These are phyloP conservation scores for Penicillium digitatum DNA, from an alignment of 2,329 filamentous ascomycete species.

Conservation along the genomic window DNA sequence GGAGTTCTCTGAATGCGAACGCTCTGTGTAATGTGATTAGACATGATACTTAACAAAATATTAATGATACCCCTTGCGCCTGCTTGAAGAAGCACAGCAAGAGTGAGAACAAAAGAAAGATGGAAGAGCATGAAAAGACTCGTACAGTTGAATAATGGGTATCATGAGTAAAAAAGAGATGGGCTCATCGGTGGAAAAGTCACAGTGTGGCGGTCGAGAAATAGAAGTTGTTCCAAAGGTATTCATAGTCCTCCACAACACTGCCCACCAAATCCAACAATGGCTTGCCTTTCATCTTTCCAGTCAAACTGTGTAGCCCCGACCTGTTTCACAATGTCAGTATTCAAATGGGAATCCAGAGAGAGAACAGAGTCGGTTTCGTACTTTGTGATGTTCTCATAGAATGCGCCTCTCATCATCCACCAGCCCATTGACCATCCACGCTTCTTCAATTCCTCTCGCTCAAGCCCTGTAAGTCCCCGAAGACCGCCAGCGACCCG, in stretches of 20 bases:
- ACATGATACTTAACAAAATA: conserved; percentile 21
- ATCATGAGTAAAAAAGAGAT: conserved; percentile 17
- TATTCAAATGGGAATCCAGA: background rate
- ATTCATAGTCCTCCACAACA: conserved; percentile 93
- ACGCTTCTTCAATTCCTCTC: conserved; percentile 81
- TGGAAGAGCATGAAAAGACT: conserved; percentile 7
- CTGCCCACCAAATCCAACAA: conserved; percentile 77
- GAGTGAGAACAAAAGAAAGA: conserved; percentile 16
- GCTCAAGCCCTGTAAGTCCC: conserved; percentile 76
- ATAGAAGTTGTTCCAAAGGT: conserved; percentile 97
- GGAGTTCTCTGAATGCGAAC: conserved; percentile 60
- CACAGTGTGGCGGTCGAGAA: conserved; percentile 64
- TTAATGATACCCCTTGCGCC: conserved; percentile 27
- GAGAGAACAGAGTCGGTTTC: conserved; percentile 18
- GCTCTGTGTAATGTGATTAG: conserved; percentile 9
- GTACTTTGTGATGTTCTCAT: conserved; percentile 78
- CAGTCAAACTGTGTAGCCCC: conserved; percentile 65
- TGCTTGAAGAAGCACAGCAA: conserved; percentile 7
- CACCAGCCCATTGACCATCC: conserved; percentile 94
- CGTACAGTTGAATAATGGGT: conserved; percentile 16
- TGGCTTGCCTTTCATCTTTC: conserved; percentile 66
- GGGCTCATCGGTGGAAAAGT: conserved; percentile 8
- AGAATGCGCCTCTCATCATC: conserved; percentile 93
- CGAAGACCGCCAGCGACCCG: conserved; percentile 66
- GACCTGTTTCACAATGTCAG: conserved; percentile 42